These are phyloP conservation scores for Naumovozyma dairenensis DNA, from an alignment of 805 yeast species.

Conservation along the genomic window DNA sequence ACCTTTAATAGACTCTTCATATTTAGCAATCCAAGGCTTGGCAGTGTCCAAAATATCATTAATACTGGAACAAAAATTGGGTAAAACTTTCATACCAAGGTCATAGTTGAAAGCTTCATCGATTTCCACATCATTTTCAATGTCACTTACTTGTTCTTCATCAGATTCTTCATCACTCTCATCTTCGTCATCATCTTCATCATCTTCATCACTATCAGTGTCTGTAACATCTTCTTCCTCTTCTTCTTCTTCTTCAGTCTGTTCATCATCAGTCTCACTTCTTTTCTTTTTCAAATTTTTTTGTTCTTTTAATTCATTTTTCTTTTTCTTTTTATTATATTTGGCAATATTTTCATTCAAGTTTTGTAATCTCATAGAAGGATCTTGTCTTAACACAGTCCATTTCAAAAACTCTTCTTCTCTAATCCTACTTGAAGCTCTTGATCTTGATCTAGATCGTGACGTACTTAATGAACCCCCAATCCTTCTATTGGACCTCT, in stretches of 20 bases:
- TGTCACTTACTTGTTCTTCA: conserved; percentile 32
- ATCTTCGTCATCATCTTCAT: conserved; percentile 41
- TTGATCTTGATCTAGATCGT: conserved; percentile 25
- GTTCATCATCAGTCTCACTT: conserved; percentile 10
- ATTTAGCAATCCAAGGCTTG: conserved; percentile 25
- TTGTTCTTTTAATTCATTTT: conserved; percentile 7
- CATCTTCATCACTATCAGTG: conserved; percentile 44
- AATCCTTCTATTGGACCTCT: conserved; percentile 5
- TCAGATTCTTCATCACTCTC: conserved; percentile 31
- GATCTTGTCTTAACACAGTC: conserved; percentile 65
- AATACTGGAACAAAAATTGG: conserved; percentile 22
- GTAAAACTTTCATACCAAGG: conserved; percentile 26
- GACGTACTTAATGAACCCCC: conserved; percentile 6
- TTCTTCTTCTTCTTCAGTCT: background rate
- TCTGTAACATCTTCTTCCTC: conserved; percentile 16
- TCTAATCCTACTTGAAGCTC: conserved; percentile 21
- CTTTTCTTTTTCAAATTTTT: background rate
- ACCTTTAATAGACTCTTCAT: conserved; percentile 25
- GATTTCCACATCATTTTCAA: conserved; percentile 25
- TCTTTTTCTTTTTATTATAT: conserved; percentile 9
- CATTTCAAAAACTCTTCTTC: conserved; percentile 41
- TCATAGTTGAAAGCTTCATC: conserved; percentile 27
- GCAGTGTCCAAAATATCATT: conserved; percentile 22
- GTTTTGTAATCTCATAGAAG: conserved; percentile 48
- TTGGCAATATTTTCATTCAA: conserved; percentile 13